Evolutionary conservation across 768 basidiomycete species (phyloP), one percentile per base, ranked within the genome.

Genomic region (Galerina marginata): DNA sequence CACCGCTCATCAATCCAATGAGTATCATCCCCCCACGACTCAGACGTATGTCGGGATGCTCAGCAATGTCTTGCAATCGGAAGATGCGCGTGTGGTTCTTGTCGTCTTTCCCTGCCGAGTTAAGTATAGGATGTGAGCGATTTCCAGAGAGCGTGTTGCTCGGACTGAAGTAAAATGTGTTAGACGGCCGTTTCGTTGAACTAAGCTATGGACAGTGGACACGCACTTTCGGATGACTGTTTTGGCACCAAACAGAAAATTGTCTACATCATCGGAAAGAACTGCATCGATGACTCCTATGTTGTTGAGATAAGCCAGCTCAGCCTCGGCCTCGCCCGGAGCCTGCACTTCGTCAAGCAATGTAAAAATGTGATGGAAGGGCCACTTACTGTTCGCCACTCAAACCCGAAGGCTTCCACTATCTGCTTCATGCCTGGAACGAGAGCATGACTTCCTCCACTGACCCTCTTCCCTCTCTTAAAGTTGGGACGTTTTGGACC

Each of bases 281-380:
- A 97, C 85, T 0, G 88, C 93, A 69, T 98, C 96, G 56, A 98
- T 91, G 54, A 91, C 72, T 2, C 93, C 93, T 44, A 88, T 84
- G 4, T 83, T 79, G 66, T 94, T 95, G 55, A 98, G 79, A 62
- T 92, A 89, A 0, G 95, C 95, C 2, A 98, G 80, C 69, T 96
- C 95, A 0, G 95, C 95, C 72, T 98, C 96, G 0, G 96, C 96
- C 74, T 97, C 96, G 15, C 93, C 95, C 4, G 95, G 95, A 15
- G 94, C 95, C 88, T 88, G 50, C 29, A 33, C 29, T 7, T 64
- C 58, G 23, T 67, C 63, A 69, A 62, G 71, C 65, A 74, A 72
- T 16, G 1, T n/a, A 42, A 7, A 20, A 7, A 33, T 45, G 40
- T 6, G 26, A 46, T 23, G 33, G 33, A 6, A 9, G 56, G 36